Base-by-base conservation (phyloP, 2,329 filamentous ascomycete species). In the Alternaria triticimaculans region DNA sequence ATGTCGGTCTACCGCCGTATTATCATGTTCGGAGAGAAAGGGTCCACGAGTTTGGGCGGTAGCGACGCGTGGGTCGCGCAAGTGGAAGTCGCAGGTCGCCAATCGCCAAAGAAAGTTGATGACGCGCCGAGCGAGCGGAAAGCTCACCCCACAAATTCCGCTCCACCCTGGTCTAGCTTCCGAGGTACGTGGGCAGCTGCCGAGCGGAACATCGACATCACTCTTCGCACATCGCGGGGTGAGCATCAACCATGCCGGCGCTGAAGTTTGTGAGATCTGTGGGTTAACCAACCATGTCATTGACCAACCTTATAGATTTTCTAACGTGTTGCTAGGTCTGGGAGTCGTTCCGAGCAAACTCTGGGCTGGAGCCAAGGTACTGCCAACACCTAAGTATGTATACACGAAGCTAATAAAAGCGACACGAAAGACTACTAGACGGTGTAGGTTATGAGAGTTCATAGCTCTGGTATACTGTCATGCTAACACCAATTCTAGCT, bases 311-410 rank as follows among this genome's bases (percentile, higher is more conserved):
- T 10, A n/a, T 15, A 1, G 23, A 3, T 48, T 3, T 25, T 3
- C 14, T 53, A 10, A 53, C 7, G 3, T 15, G n/a, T 9, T 6
- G 28, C 20, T 62, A 96, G 93, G 93, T 96, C 50, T 87, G 93
- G 84, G 91, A 92, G 78, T 94, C 92, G 2, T 97, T 97, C 80
- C 88, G 92, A 83, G 87, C 88, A 69, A 92, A 93, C 68, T 97
- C 94, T 6, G 94, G 94, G 7, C 83, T 98, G 20, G 95, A 97
- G 80, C 93, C 93, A 78, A 92, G 92, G 94, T 97, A 84, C 28
- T 12, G 1, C 12, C 28, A 30, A 14, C 6, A 30, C 28, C 28
- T 30, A 30, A 30, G 28, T 1, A 30, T 30, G 28, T 30, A 30
- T 6, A 30, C 12, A 30, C 28, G 28, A 30, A 30, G 12, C 28